Evolutionary conservation across 768 basidiomycete genomes (phyloP).

Genomic region (Xerocomus spinulosus): DNA sequence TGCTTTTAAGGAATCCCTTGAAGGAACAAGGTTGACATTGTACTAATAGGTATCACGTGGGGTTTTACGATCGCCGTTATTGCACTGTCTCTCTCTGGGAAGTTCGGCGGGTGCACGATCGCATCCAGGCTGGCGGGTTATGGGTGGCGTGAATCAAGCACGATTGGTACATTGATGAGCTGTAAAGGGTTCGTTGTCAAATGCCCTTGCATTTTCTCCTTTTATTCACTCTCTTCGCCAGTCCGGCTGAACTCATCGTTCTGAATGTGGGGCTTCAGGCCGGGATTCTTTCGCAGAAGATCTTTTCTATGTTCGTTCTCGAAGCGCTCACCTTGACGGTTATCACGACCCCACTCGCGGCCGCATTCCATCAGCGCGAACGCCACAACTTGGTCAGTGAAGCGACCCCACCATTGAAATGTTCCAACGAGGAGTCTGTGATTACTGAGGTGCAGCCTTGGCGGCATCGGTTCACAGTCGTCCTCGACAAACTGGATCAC

Average conservation of each 20-base stretch:
- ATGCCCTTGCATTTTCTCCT: neutral
- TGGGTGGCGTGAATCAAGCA: slow-evolving; percentile 71
- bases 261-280: slow-evolving; percentile 88
- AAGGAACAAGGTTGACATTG: neutral
- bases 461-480: slow-evolving; percentile 70
- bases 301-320: slow-evolving; percentile 95
- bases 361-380: slow-evolving; percentile 60
- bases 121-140: slow-evolving; percentile 69
- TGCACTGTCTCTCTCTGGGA: slow-evolving; percentile 73
- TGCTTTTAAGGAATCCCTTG: neutral
- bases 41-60: slow-evolving; percentile 69
- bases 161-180: slow-evolving; percentile 90
- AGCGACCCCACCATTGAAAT: slow-evolving; percentile 12
- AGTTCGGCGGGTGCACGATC: slow-evolving; percentile 80
- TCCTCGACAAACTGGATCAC: slow-evolving; percentile 87
- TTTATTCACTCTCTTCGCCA: slow-evolving; percentile 24
- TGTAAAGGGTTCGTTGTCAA: slow-evolving; percentile 70
- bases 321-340: slow-evolving; percentile 78
- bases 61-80: slow-evolving; percentile 80
- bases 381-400: slow-evolving; percentile 45
- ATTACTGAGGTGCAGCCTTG: slow-evolving; percentile 20
- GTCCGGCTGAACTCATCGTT: slow-evolving; percentile 91
- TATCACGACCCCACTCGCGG: slow-evolving; percentile 77
- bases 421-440: too few relatives aligned
- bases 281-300: slow-evolving; percentile 64